These are phyloP conservation scores for Inosperma sp. DNA, from an alignment of 768 basidiomycete genomes.

Conservation along the genomic window DNA sequence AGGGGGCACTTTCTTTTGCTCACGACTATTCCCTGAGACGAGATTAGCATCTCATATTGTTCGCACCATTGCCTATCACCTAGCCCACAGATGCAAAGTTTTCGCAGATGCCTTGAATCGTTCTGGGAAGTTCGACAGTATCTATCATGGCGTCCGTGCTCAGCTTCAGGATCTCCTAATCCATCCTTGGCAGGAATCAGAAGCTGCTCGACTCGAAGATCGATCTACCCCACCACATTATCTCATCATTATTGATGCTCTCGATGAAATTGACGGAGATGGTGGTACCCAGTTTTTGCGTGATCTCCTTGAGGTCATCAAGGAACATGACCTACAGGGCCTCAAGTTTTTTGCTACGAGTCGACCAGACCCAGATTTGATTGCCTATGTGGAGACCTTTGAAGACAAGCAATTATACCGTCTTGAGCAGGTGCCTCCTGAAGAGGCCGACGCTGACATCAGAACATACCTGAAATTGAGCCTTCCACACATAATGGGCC, in stretches of 20 bases:
- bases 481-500: background rate
- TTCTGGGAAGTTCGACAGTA: conserved; percentile 1
- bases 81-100: conserved; percentile 10
- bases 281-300: conserved; percentile 17
- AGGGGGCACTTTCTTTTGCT: conserved; percentile 23
- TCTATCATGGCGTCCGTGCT: background rate
- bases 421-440: background rate
- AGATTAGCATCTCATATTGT: conserved; percentile 7
- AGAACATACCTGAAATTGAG: background rate
- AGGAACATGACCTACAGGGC: conserved; percentile 9
- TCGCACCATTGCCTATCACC: conserved; percentile 16
- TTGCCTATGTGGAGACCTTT: background rate
- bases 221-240: conserved; percentile 3
- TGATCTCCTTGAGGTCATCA: conserved; percentile 15
- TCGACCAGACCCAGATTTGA: conserved; percentile 17
- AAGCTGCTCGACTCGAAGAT: background rate
- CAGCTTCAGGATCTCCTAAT: conserved; percentile 8
- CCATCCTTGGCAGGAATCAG: conserved; percentile 1
- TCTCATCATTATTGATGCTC: too few species aligned
- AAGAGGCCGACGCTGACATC: background rate
- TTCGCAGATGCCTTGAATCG: conserved; percentile 11
- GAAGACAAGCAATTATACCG: too few species aligned
- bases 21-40: conserved; percentile 22
- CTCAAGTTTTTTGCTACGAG: conserved; percentile 24
- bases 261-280: too few species aligned